A percentile compares a stretch with the other conserved stretches of the same genome.
Conservation (phyloP, 257 asterid species). For the Thymus mandschuricus region DNA sequence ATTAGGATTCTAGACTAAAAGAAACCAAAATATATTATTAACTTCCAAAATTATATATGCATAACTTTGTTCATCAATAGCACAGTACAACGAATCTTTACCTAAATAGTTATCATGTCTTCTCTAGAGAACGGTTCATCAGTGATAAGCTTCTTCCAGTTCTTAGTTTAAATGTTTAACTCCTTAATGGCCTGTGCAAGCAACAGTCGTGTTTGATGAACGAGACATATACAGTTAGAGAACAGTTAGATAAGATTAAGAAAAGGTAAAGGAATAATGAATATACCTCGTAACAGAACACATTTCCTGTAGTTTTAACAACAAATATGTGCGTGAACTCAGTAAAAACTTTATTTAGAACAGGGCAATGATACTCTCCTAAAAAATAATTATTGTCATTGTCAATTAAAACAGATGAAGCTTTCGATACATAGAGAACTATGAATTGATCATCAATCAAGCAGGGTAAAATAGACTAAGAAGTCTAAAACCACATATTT, state of each 20-base stretch:
- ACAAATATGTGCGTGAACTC: too few relatives aligned
- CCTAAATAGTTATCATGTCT: slow-evolving; percentile 35
- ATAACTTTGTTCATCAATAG: slow-evolving; percentile 16
- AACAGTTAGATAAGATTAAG: neutral
- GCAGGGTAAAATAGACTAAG: slow-evolving; percentile 4
- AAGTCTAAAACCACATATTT: slow-evolving; percentile 13
- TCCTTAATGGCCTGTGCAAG: slow-evolving; percentile 83
- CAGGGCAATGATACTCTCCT: too few relatives aligned
- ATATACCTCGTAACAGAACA: too few relatives aligned
- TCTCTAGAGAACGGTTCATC: slow-evolving; percentile 86
- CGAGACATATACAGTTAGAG: neutral
- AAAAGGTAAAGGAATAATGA: too few relatives aligned
- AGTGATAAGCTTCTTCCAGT: slow-evolving; percentile 97
- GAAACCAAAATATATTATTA: slow-evolving; percentile 26
- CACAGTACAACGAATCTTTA: neutral
- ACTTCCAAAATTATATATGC: slow-evolving; percentile 8
- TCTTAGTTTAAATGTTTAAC: slow-evolving; percentile 85
- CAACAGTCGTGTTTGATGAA: slow-evolving; percentile 15
- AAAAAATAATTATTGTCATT: too few relatives aligned
- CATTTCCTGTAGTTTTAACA: too few relatives aligned
- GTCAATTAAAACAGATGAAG: neutral
- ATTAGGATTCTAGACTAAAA: too few relatives aligned
- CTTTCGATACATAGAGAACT: neutral
- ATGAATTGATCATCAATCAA: neutral
- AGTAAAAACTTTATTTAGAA: too few relatives aligned